These are phyloP conservation scores for Lodderomyces orthopsilosis DNA, from an alignment of 1,139 yeast genomes.

Conservation along the genomic window DNA sequence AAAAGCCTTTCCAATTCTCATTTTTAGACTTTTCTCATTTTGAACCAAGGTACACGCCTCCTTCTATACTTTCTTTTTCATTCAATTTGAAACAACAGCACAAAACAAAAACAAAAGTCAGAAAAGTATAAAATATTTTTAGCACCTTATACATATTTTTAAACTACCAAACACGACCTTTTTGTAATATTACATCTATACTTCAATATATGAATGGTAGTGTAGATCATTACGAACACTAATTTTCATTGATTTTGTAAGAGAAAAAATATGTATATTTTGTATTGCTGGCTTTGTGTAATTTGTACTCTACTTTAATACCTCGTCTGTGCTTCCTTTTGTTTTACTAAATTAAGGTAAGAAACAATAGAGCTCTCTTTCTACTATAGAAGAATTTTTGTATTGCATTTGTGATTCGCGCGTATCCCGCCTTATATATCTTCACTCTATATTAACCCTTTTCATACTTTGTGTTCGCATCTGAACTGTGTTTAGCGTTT, in stretches of 20 bases:
- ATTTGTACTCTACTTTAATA: too few relatives aligned
- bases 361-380: neutral
- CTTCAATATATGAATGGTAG: neutral
- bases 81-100: neutral
- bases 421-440: conserved; percentile 1
- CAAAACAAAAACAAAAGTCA: neutral
- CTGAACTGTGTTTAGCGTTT: neutral
- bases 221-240: neutral
- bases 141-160: conserved; percentile 1
- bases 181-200: neutral
- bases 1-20: neutral
- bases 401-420: neutral
- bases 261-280: neutral
- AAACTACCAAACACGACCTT: neutral
- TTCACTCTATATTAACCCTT: neutral
- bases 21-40: too few relatives aligned
- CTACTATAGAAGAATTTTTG: too few relatives aligned
- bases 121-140: neutral
- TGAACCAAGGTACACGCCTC: neutral
- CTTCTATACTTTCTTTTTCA: neutral
- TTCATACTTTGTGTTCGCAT: neutral
- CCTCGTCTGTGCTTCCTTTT: neutral
- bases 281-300: too few relatives aligned
- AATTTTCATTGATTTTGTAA: neutral
- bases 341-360: too few relatives aligned